Evolutionary conservation across 495 filamentous ascomycete genomes (phyloP).

Genomic region (Xeromyces bisporus): DNA sequence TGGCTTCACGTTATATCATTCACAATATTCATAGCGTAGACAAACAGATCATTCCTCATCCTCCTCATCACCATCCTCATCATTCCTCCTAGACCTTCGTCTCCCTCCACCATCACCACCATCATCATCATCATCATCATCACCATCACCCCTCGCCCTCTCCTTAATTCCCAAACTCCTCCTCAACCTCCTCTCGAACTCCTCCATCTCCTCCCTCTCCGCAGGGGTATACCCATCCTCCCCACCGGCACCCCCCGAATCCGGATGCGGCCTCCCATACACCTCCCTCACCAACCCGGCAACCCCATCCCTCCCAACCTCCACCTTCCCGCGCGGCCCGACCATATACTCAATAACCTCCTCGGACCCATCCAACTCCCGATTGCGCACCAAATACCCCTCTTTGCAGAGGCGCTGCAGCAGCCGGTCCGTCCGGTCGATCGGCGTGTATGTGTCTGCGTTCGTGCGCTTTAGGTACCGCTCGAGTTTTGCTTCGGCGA

Average conservation of each 20-base stretch:
- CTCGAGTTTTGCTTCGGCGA: constrained; percentile 56
- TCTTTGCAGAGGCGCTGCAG: constrained; percentile 62
- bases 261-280: constrained; percentile 24
- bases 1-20: too few relatives aligned
- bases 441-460: constrained; percentile 52
- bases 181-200: constrained; percentile 16
- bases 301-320: constrained; percentile 60
- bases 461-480: constrained; percentile 63
- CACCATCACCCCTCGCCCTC: constrained; percentile 3
- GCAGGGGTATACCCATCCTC: constrained; percentile 25
- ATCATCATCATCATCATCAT: background rate
- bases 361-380: constrained; percentile 50
- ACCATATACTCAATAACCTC: constrained; percentile 62
- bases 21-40: too few relatives aligned
- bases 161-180: constrained; percentile 16
- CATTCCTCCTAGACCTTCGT: constrained; percentile 12
- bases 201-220: constrained; percentile 11
- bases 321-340: constrained; percentile 70
- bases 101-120: constrained; percentile 3
- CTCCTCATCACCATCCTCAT: constrained; percentile 17
- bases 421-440: constrained; percentile 60
- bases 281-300: constrained; percentile 50
- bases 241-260: constrained; percentile 11
- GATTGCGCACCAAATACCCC: constrained; percentile 62
- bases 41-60: too few relatives aligned